Evolutionary conservation across 305 asterid genomes (phyloP), one percentile per base, ranked within the genome.

Genomic region (Fraxinus floribunda): DNA sequence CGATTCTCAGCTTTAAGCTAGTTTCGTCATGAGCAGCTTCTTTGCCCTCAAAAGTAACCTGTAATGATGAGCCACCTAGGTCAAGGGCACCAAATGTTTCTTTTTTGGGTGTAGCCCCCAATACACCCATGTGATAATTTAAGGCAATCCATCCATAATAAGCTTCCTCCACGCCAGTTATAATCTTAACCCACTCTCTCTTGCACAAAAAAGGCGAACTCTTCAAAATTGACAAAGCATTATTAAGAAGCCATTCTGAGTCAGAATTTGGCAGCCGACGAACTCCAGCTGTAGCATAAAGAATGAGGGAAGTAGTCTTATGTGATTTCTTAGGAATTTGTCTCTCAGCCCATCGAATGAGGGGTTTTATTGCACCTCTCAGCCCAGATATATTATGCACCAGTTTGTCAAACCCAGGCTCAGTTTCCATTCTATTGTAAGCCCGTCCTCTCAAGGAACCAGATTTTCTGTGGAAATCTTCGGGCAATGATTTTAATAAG

Each of bases 331-430:
- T 75, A 0, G 94, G 94, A 75, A 91, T 90, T 81, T 90, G 91
- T 83, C 82, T 84, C 82, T 86, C 90, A 13, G 92, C 94, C 94
- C 93, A 91, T 80, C 73, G 83, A 52, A 90, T 76, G 55, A 90
- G 93, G 68, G 94, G 94, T 72, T 80, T 82, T 30, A 96, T 91
- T 79, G 93, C 95, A 78, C 75, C 36, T 80, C 75, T 90, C 91
- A 94, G 83, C 16, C 98, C 94, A 68, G 98, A 86, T 57, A 79
- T 82, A 86, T 96, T 91, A 81, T 88, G 95, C 70, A 96, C 98
- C 90, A 96, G 86, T 87, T 93, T 96, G 89, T 94, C 98, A 72
- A 96, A 90, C 34, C 98, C 99, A 18, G 98, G 99, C 85, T 92
- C 98, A 34, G 97, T 93, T 87, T 96, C 98, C 97, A 94, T 91